Percentiles rank a stretch among this genome's conserved stretches.
Evolutionary conservation across 495 filamentous ascomycete species (phyloP).

Genomic region (Collariella sp.): DNA sequence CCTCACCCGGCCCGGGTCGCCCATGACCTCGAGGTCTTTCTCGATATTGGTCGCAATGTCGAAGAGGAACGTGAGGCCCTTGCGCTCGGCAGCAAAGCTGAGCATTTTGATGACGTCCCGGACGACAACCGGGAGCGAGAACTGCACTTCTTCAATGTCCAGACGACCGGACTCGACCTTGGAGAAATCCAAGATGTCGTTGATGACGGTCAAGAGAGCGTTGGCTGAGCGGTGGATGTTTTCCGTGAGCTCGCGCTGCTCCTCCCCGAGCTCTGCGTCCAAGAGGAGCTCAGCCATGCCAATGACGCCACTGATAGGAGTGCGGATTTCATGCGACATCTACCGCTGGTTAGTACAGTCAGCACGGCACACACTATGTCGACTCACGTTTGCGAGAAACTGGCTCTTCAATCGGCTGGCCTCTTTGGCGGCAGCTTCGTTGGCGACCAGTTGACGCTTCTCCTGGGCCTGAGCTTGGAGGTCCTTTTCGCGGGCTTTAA

Average conservation of each 20-base stretch:
- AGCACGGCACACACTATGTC: background rate
- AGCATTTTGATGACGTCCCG: conserved; percentile 61
- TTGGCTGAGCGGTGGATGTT: conserved; percentile 77
- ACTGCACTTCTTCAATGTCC: conserved; percentile 71
- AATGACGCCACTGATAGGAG: conserved; percentile 59
- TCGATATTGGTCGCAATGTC: conserved; percentile 37
- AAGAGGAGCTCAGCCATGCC: conserved; percentile 63
- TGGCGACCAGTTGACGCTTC: conserved; percentile 52
- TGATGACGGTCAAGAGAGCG: conserved; percentile 76
- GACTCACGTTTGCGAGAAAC: conserved; percentile 51
- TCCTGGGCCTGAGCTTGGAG: conserved; percentile 51
- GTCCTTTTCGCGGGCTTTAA: conserved; percentile 49
- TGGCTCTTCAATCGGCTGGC: conserved; percentile 61
- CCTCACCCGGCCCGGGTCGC: conserved; percentile 69
- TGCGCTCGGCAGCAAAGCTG: conserved; percentile 48
- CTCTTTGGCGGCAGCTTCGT: conserved; percentile 60
- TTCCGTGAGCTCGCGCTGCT: conserved; percentile 66
- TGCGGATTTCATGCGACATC: conserved; percentile 88
- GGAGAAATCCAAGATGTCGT: conserved; percentile 82
- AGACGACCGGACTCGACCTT: conserved; percentile 73
- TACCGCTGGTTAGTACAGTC: conserved; percentile 17
- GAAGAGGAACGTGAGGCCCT: conserved; percentile 48
- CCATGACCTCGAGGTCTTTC: conserved; percentile 47
- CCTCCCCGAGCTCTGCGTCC: conserved; percentile 54
- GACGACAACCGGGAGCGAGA: conserved; percentile 65